These are phyloP conservation scores for Phytophthora palmivora DNA, from an alignment of 352 stramenopile genomes.

Conservation along the genomic window DNA sequence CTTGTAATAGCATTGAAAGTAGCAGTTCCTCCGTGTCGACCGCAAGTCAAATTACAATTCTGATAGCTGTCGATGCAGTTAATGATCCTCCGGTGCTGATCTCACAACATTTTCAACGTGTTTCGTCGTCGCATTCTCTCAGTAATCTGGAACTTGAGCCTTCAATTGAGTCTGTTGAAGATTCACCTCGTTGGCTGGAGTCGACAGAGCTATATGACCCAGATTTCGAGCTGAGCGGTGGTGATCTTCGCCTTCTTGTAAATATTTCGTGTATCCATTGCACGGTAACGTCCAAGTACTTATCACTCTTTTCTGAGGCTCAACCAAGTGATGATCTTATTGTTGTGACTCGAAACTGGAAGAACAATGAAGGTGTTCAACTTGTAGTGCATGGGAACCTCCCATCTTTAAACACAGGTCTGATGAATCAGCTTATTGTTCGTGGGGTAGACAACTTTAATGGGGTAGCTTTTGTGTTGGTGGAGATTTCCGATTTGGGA, in stretches of 20 bases:
- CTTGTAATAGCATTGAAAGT: slow-evolving; percentile 8
- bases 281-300: slow-evolving; percentile 25
- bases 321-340: slow-evolving; percentile 25
- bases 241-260: slow-evolving; percentile 38
- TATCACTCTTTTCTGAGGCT: slow-evolving; percentile 1
- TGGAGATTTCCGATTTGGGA: slow-evolving; percentile 52
- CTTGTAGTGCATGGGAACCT: slow-evolving; percentile 37
- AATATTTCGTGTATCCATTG: slow-evolving; percentile 54
- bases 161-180: slow-evolving; percentile 48
- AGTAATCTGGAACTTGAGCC: slow-evolving; percentile 5
- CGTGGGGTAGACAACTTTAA: slow-evolving; percentile 35
- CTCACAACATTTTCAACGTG: slow-evolving; percentile 37
- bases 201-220: slow-evolving; percentile 34
- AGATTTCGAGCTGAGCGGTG: slow-evolving; percentile 14
- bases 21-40: background rate
- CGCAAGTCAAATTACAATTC: slow-evolving; percentile 20
- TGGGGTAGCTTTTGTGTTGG: slow-evolving; percentile 44
- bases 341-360: slow-evolving; percentile 14
- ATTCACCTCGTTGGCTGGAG: slow-evolving; percentile 37
- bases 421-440: slow-evolving; percentile 54
- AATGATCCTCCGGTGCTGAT: slow-evolving; percentile 47
- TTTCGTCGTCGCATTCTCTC: slow-evolving; percentile 12
- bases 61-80: slow-evolving; percentile 36
- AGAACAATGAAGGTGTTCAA: slow-evolving; percentile 21
- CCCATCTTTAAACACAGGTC: slow-evolving; percentile 38